Conservation (phyloP, 2,329 filamentous ascomycete species). For the Mollisia scopiformis region DNA sequence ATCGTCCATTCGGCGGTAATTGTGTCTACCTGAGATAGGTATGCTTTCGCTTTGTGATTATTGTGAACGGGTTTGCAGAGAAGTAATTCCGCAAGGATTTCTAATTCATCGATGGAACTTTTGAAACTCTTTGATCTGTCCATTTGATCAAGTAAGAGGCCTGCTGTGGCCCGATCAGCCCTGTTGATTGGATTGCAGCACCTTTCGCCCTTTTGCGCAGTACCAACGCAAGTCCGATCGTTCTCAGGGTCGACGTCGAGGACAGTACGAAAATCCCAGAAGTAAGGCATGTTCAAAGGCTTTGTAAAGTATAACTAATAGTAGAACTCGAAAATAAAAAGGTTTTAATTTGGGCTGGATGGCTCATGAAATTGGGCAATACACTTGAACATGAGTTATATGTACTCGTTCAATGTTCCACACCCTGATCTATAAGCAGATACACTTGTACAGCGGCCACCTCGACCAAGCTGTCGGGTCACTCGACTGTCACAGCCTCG, state of each 20-base stretch:
- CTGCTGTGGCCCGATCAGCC: neutral
- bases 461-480: neutral
- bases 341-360: neutral
- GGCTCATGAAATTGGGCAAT: neutral
- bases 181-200: constrained; percentile 4
- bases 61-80: constrained; percentile 18
- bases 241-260: constrained; percentile 14
- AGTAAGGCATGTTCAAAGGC: neutral
- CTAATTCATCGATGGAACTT: neutral
- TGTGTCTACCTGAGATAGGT: constrained; percentile 11
- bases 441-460: neutral
- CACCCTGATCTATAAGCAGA: neutral
- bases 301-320: too few species aligned
- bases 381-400: neutral
- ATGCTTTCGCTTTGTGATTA: neutral
- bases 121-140: constrained; percentile 3
- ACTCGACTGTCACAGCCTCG: constrained; percentile 2
- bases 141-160: constrained; percentile 17
- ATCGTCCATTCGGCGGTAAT: constrained; percentile 1
- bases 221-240: constrained; percentile 10
- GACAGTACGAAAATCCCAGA: constrained; percentile 13
- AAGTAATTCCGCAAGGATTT: constrained; percentile 11
- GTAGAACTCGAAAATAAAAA: neutral
- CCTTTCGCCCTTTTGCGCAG: neutral
- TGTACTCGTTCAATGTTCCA: neutral